Conservation (phyloP, 73 alveolate species). For the Blepharisma japonicum region DNA sequence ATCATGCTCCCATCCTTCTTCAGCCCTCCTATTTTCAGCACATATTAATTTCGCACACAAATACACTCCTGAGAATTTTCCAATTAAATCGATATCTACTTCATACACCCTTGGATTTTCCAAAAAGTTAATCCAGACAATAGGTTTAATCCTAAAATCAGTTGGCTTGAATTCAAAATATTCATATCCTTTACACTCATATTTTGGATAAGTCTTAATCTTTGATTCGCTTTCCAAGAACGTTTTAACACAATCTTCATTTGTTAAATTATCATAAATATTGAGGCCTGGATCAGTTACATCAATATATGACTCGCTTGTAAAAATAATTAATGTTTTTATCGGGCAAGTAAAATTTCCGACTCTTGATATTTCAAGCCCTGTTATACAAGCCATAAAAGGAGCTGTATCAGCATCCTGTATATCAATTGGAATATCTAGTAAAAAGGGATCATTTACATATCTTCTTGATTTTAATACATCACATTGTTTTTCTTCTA, state of each 20-base stretch:
- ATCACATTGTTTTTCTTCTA: background rate
- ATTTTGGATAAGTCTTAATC: background rate
- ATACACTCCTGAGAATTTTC: background rate
- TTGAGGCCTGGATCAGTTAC: background rate
- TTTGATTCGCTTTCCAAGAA: background rate
- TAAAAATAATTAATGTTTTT: conserved; percentile 30
- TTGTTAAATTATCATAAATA: background rate
- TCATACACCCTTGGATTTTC: background rate
- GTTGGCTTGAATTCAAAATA: background rate
- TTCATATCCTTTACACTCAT: background rate
- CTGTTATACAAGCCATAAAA: background rate
- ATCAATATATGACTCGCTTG: conserved; percentile 10
- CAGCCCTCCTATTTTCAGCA: conserved; percentile 16
- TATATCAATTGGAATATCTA: background rate
- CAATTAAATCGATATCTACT: background rate
- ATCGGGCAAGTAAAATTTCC: conserved; percentile 40
- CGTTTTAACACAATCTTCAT: background rate
- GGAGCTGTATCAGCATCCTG: background rate
- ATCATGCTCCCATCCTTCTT: background rate
- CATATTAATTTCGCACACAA: conserved; percentile 1
- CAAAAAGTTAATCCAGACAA: background rate
- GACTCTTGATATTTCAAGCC: conserved; percentile 33
- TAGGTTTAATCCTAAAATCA: background rate
- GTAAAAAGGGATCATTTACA: background rate
- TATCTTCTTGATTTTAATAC: background rate